Evolutionary conservation across 768 basidiomycete species (phyloP).

Genomic region (Trametes punicea): DNA sequence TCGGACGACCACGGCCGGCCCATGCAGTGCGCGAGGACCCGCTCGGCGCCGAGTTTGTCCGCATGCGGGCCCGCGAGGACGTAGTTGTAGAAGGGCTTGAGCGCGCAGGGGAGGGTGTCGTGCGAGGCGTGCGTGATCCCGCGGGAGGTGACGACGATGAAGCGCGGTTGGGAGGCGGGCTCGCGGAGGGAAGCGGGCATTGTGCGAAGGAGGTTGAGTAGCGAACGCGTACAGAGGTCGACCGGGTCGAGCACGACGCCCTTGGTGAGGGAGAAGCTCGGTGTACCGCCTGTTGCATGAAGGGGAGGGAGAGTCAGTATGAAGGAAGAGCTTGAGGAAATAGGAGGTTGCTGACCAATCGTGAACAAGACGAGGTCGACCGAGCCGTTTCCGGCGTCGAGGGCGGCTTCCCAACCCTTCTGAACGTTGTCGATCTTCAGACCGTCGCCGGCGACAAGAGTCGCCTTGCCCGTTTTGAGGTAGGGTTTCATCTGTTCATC

Average conservation of each 20-base stretch:
- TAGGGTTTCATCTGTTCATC: constrained; percentile 52
- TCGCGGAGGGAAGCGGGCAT: constrained; percentile 37
- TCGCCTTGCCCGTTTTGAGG: constrained; percentile 49
- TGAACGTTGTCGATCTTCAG: constrained; percentile 48
- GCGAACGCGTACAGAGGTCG: constrained; percentile 55
- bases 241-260: constrained; percentile 48
- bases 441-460: constrained; percentile 59
- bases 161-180: constrained; percentile 38
- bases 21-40: constrained; percentile 43
- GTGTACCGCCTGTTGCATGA: constrained; percentile 40
- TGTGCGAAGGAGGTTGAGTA: constrained; percentile 55
- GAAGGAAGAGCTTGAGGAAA: neutral
- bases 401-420: constrained; percentile 44
- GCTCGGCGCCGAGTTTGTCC: constrained; percentile 63
- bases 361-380: constrained; percentile 59
- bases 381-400: constrained; percentile 25
- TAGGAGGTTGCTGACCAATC: constrained; percentile 43
- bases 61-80: constrained; percentile 45
- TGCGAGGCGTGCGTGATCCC: constrained; percentile 50
- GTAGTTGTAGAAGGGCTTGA: constrained; percentile 49
- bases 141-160: constrained; percentile 51
- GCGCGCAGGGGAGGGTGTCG: constrained; percentile 41
- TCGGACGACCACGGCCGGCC: constrained; percentile 46
- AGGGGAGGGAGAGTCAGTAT: constrained; percentile 1
- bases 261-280: constrained; percentile 43